Percentiles rank a stretch among this genome's conserved stretches.
Evolutionary conservation across 306 rosid species (phyloP).

Genomic region (Lotus japonicus): DNA sequence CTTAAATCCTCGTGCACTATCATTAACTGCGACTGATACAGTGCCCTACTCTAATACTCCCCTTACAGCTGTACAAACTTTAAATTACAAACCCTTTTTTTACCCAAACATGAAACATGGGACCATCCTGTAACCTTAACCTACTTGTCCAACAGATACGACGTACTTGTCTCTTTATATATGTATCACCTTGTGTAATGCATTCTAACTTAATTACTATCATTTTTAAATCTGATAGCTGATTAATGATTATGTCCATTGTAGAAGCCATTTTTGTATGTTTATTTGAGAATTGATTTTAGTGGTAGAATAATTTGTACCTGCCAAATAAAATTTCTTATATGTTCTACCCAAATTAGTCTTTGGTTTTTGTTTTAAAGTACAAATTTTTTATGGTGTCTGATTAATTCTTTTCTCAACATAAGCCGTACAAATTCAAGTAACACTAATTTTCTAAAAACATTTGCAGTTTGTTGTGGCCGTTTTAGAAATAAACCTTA

Average conservation of each 20-base stretch:
- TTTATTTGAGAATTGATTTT: too few species aligned
- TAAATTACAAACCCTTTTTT: slow-evolving; percentile 23
- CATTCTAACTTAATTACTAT: neutral
- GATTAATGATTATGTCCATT: too few species aligned
- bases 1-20: too few species aligned
- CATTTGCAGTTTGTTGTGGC: too few species aligned
- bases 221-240: too few species aligned
- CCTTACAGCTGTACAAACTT: slow-evolving; percentile 14
- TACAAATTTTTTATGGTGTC: slow-evolving; percentile 13
- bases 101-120: slow-evolving; percentile 21
- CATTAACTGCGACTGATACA: slow-evolving; percentile 10
- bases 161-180: slow-evolving; percentile 10
- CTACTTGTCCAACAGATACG: slow-evolving; percentile 7
- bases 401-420: neutral
- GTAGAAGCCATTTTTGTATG: too few species aligned
- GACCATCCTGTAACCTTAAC: slow-evolving; percentile 6
- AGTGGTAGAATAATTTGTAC: too few species aligned
- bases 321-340: too few species aligned
- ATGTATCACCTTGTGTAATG: neutral
- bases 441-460: too few species aligned
- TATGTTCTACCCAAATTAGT: neutral
- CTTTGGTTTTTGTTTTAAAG: neutral
- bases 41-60: slow-evolving; percentile 13
- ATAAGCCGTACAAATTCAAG: too few species aligned
- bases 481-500: too few species aligned